These are phyloP conservation scores for Puccinia triticina DNA, from an alignment of 1,284 basidiomycete species.

Conservation along the genomic window DNA sequence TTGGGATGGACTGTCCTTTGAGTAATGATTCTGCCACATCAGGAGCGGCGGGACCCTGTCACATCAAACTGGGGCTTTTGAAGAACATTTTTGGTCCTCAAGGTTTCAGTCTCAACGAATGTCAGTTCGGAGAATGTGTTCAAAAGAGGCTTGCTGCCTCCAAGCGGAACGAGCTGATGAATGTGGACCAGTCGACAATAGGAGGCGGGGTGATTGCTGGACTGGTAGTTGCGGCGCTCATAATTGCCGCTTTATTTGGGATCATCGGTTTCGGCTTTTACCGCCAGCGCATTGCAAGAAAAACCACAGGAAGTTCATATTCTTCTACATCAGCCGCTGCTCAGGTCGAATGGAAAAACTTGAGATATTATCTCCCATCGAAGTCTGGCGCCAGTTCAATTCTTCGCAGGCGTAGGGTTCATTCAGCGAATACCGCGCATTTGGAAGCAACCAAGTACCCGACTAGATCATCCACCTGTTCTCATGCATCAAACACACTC, in stretches of 20 bases:
- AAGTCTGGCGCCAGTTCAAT: slow-evolving; percentile 26
- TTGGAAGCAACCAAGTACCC: slow-evolving; percentile 24
- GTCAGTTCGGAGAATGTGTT: slow-evolving; percentile 83
- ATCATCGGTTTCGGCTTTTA: slow-evolving; percentile 69
- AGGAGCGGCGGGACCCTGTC: slow-evolving; percentile 65
- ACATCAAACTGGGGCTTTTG: slow-evolving; percentile 74
- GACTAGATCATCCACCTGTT: slow-evolving; percentile 30
- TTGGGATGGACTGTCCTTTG: slow-evolving; percentile 69
- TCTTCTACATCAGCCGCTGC: slow-evolving; percentile 62
- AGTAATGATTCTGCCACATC: slow-evolving; percentile 64
- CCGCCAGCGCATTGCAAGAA: slow-evolving; percentile 69
- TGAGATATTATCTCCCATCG: slow-evolving; percentile 66
- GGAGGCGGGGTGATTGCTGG: slow-evolving; percentile 82
- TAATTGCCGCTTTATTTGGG: slow-evolving; percentile 68
- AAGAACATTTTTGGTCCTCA: slow-evolving; percentile 70
- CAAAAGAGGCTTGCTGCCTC: slow-evolving; percentile 73
- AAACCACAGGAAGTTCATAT: slow-evolving; percentile 59
- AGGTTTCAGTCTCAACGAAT: slow-evolving; percentile 72
- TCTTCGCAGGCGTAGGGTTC: slow-evolving; percentile 5
- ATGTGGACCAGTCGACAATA: slow-evolving; percentile 62
- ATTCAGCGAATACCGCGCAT: not conserved
- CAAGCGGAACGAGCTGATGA: slow-evolving; percentile 54
- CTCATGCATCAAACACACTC: slow-evolving; percentile 24
- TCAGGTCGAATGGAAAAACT: slow-evolving; percentile 70
- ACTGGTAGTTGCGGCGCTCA: slow-evolving; percentile 73